phyloP scores from a whole-genome alignment of 106 monocot species.

The Alisma plantagoaquatica region DNA sequence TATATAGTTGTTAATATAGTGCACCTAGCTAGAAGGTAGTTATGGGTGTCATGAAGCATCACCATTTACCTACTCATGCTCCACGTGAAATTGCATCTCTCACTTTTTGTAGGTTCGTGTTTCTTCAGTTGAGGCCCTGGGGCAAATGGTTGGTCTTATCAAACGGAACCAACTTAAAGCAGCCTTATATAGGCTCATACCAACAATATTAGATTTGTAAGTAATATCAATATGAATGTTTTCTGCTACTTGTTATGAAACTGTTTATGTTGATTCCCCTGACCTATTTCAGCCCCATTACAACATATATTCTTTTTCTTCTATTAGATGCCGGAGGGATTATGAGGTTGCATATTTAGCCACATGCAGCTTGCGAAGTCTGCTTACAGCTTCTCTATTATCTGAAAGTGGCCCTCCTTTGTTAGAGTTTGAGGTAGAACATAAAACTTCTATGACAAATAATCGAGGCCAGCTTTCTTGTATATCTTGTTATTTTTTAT shows the following conservation, averaged over 20 bases:
- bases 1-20: too few species aligned
- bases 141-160: constrained; percentile 93
- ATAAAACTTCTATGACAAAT: too few species aligned
- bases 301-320: background rate
- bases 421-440: constrained; percentile 99
- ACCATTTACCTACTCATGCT: too few species aligned
- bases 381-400: constrained; percentile 73
- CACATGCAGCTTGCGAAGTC: constrained; percentile 64
- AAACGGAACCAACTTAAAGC: constrained; percentile 83
- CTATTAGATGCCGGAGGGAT: constrained; percentile 66
- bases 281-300: too few species aligned
- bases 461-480: too few species aligned
- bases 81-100: too few species aligned
- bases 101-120: constrained; percentile 50
- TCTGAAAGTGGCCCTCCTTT: constrained; percentile 92
- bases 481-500: background rate
- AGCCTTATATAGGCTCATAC: constrained; percentile 70
- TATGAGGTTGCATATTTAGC: constrained; percentile 60
- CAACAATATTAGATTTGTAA: constrained; percentile 79
- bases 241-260: too few species aligned
- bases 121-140: constrained; percentile 85
- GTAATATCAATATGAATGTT: constrained; percentile 6
- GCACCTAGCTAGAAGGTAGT: too few species aligned
- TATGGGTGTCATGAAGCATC: too few species aligned
- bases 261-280: too few species aligned